Base-by-base conservation (phyloP, 305 asterid genomes). In the Fraxinus velutina region DNA sequence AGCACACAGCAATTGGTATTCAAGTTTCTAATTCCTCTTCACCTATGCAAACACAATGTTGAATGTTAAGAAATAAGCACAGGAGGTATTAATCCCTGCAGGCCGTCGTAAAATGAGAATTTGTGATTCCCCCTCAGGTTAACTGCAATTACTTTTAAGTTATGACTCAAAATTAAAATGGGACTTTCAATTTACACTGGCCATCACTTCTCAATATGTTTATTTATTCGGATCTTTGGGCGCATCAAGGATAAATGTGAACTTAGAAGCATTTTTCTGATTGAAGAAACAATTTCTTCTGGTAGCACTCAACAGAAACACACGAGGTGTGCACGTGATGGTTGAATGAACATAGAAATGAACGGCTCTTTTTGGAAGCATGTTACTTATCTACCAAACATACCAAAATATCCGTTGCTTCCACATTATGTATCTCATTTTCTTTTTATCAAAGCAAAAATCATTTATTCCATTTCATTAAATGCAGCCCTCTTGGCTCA, bases 21-120 rank as follows among this genome's bases (percentile, higher is more conserved):
- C 81, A 81, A 83, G 66, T 79, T 86, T 27, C 77, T 17, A 78
- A 73, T 57, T 79, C 82, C 74, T 73, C 73, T 17, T 78, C 89
- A 76, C 76, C 86, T 88, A 85, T 85, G 78, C 32, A 44, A 73
- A 81, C 64, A 79, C 32, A 47, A 36, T 6, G 0, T 55, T 62
- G 47, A 34, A 81, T 9, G 77, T 62, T 57, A 39, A 79, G 78
- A 9, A 37, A 55, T 55, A 55, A 55, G 9, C 22, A 8, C 64
- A 55, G 19, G 17, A 55, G 22, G 17, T 1, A 5, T 4, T 15
- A 50, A 50, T 50, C 62, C 62, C 7, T 15, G 21, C 19, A 3
- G 8, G 55, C 55, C n/a, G 17, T 44, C 0, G 55, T 68, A 50
- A 42, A 33, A 50, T 17, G 75, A 27, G 68, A 55, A 22, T 13